Conservation (phyloP, 495 filamentous ascomycete species). For the Haplographium delicatum region DNA sequence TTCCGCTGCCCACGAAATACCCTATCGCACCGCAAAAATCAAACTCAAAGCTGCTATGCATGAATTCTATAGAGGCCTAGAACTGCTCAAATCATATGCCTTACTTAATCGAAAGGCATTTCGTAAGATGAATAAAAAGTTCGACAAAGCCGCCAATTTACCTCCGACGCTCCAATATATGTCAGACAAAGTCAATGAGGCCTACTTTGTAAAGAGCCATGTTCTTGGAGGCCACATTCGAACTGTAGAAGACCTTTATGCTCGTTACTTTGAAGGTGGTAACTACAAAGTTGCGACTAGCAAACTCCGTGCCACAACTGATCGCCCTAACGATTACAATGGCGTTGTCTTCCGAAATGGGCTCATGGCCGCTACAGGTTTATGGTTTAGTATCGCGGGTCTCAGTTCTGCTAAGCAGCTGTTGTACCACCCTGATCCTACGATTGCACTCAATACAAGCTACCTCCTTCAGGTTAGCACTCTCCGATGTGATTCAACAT, state of each 20-base stretch:
- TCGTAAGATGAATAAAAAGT: constrained; percentile 98
- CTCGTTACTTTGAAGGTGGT: constrained; percentile 81
- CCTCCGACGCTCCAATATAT: constrained; percentile 75
- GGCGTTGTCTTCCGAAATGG: constrained; percentile 73
- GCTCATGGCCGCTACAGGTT: constrained; percentile 67
- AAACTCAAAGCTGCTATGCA: constrained; percentile 86
- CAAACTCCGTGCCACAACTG: constrained; percentile 68
- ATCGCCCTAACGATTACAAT: constrained; percentile 62
- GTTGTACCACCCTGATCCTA: constrained; percentile 40
- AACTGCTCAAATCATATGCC: constrained; percentile 85
- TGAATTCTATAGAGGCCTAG: constrained; percentile 87
- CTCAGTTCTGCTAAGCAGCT: constrained; percentile 57
- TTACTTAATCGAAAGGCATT: constrained; percentile 90
- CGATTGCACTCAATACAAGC: constrained; percentile 49
- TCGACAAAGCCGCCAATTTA: constrained; percentile 81
- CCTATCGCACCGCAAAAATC: constrained; percentile 79
- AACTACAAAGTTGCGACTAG: constrained; percentile 85
- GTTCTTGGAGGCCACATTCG: constrained; percentile 70
- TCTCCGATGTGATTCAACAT: background rate
- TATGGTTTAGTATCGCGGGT: constrained; percentile 68
- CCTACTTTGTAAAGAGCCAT: constrained; percentile 87
- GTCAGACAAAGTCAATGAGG: constrained; percentile 85
- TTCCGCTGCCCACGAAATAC: constrained; percentile 50
- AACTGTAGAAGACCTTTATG: constrained; percentile 84
- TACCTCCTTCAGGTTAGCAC: constrained; percentile 61